Conservation (phyloP, 75 land plant genomes). For the Gnetum montanum region DNA sequence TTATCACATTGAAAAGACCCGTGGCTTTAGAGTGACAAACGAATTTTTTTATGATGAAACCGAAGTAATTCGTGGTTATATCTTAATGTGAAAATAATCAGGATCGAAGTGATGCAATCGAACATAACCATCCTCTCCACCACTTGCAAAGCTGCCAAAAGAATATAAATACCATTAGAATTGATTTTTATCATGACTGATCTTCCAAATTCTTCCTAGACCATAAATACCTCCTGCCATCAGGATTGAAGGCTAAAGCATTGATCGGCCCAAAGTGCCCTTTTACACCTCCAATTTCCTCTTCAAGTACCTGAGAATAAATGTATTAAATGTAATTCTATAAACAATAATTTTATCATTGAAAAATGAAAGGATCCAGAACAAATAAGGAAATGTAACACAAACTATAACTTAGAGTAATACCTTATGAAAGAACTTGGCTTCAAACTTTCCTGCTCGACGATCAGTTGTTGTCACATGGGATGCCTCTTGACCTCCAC, state of each 20-base stretch:
- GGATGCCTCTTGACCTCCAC: conserved; percentile 96
- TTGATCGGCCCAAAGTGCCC: conserved; percentile 98
- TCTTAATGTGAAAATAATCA: conserved; percentile 79
- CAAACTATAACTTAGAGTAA: neutral
- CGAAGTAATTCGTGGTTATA: no score
- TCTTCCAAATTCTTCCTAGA: no score
- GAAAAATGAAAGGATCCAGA: neutral
- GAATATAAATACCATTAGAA: no score
- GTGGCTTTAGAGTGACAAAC: no score
- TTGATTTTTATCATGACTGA: no score
- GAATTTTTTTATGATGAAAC: no score
- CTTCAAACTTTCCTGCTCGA: conserved; percentile 98
- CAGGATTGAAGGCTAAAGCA: conserved; percentile 95
- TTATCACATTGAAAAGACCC: no score
- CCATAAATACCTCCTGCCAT: conserved; percentile 84
- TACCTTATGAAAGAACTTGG: conserved; percentile 72
- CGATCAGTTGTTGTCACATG: conserved; percentile 82
- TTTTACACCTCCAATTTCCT: conserved; percentile 96
- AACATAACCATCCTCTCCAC: conserved; percentile 97
- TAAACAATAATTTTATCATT: neutral
- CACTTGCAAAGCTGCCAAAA: conserved; percentile 85
- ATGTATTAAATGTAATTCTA: no score
- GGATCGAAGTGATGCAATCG: conserved; percentile 85
- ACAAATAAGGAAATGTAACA: neutral
- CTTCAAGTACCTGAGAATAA: conserved; percentile 52